Evolutionary conservation across 1,284 basidiomycete genomes (phyloP).

Genomic region (Sporisorium graminicola): DNA sequence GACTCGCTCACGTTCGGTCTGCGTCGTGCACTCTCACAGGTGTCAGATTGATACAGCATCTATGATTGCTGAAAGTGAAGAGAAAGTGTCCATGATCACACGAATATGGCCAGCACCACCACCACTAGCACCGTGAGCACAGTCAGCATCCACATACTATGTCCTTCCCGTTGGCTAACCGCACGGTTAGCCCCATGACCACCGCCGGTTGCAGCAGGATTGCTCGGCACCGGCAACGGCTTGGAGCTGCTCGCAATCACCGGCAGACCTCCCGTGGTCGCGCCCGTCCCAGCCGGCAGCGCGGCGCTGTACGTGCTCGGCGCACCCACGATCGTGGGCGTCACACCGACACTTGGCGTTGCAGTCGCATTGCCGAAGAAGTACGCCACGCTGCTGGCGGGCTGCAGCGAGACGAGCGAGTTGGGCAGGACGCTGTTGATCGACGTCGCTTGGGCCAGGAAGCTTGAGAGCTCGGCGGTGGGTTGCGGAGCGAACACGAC

Average conservation of each 20-base stretch:
- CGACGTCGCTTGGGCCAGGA: conserved; percentile 76
- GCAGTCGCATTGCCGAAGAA: conserved; percentile 75
- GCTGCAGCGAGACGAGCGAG: conserved; percentile 78
- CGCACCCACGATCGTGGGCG: conserved; percentile 25
- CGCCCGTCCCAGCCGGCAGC: conserved; percentile 10
- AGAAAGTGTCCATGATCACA: not conserved
- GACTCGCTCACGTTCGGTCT: not conserved
- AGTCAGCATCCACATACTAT: not conserved
- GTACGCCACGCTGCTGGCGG: conserved; percentile 78
- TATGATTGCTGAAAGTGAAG: conserved; percentile 3
- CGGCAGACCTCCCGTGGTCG: conserved; percentile 21
- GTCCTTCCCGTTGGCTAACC: not conserved
- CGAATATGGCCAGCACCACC: too few species aligned
- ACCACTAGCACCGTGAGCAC: not conserved
- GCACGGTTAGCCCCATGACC: not conserved
- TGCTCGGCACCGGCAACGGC: conserved; percentile 32
- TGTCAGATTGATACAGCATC: not conserved
- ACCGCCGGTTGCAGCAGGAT: conserved; percentile 32
- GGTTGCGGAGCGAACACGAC: conserved; percentile 17
- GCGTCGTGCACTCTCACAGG: not conserved
- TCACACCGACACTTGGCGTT: conserved; percentile 26
- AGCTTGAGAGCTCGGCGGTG: conserved; percentile 72
- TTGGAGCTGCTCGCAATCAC: conserved; percentile 32
- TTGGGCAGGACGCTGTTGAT: conserved; percentile 82
- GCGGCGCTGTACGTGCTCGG: conserved; percentile 15